Evolutionary conservation across 352 stramenopile genomes (phyloP), one percentile per base, ranked within the genome.

Genomic region (Blastocystis sp.): DNA sequence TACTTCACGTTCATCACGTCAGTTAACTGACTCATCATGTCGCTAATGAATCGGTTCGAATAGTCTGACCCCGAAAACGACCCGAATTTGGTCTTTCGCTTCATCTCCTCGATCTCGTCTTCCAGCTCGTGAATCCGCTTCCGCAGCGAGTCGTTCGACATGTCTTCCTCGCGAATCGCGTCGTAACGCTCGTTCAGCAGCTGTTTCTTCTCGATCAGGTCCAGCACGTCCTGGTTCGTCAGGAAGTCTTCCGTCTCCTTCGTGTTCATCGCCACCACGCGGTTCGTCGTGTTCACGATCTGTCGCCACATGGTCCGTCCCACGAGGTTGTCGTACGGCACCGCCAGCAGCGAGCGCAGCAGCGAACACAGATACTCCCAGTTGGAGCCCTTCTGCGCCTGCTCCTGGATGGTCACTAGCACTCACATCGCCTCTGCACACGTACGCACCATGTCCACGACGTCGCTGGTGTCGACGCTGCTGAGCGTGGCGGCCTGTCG

Each of bases 311-410:
- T 85, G 35, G 21, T 45, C n/a, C 55, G 29, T 19, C 74, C 74
- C 33, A 85, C 74, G 12, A 85, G 74, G 26, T 31, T 59, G 19
- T 85, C 74, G 29, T 85, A 59, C 12, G 74, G 74, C 1, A 85
- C 66, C 10, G 55, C 60, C 29, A 85, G 33, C 74, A 85, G 55
- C 39, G 35, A 33, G 24, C 60, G 55, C 29, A 85, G 29, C 55
- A 85, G 31, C 41, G 29, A 69, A 31, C 74, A 85, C 3, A 85
- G 31, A 29, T 85, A 85, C 74, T 85, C 74, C 74, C 74, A 85
- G 74, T 85, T 85, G 19, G 50, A 85, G 6, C 74, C 74, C 21
- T 85, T 31, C 61, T 85, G 74, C 24, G 74, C 45, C 61, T 85
- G 41, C 35, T 69, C 66, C 61, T 85, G 74, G 39, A 85, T 85